These are phyloP conservation scores for Oryza meridionalis DNA, from an alignment of 176 grass and related monocot species.

Conservation along the genomic window DNA sequence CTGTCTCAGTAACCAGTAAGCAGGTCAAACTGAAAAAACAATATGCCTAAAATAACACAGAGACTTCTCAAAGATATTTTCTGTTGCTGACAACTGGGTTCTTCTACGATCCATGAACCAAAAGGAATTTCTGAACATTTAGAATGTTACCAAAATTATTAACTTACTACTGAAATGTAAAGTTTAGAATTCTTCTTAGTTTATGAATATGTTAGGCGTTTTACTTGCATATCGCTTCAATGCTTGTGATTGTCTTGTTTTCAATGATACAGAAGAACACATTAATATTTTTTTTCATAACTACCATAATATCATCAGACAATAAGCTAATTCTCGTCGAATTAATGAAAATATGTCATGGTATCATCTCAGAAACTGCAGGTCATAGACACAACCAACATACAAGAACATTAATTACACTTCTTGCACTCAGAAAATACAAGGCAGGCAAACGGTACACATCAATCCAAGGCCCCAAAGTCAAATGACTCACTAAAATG, in stretches of 20 bases:
- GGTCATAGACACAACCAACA: slow-evolving; percentile 14
- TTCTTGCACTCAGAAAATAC: slow-evolving; percentile 4
- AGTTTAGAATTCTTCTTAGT: not conserved
- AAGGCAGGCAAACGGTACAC: slow-evolving; percentile 24
- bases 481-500: slow-evolving; percentile 39
- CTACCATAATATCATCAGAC: not conserved
- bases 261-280: not conserved
- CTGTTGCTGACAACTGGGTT: not conserved
- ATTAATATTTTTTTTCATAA: not conserved
- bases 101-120: slow-evolving; percentile 1
- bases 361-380: slow-evolving; percentile 19
- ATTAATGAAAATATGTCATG: slow-evolving; percentile 9
- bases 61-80: not conserved
- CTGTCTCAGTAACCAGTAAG: not conserved
- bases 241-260: not conserved
- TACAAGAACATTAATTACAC: not conserved
- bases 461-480: slow-evolving; percentile 29
- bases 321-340: not conserved
- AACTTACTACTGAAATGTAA: not conserved
- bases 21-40: slow-evolving; percentile 9
- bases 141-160: not conserved
- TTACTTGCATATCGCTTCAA: slow-evolving; percentile 8
- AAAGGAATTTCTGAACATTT: not conserved
- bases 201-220: not conserved
- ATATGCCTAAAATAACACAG: not conserved